phyloP scores from a whole-genome alignment of 1,139 yeast genomes.

The Kurtzmaniella quercitrusa region DNA sequence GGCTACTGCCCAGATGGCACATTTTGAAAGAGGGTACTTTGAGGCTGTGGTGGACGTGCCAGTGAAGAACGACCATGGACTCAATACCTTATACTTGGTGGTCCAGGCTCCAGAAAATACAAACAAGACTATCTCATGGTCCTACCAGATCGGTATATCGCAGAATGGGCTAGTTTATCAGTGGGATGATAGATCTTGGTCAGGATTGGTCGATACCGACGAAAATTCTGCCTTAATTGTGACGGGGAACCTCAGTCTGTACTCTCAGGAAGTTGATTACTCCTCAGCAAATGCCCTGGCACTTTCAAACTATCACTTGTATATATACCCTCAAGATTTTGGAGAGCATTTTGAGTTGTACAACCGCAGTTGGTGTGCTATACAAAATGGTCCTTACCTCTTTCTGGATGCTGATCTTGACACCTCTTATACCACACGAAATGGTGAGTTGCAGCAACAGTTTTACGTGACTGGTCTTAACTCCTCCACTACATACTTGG shows the following conservation, averaged over 20 bases:
- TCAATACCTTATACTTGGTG: constrained; percentile 37
- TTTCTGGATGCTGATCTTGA: constrained; percentile 17
- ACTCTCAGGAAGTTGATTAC: constrained; percentile 10
- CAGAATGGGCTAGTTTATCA: constrained; percentile 62
- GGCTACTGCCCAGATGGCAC: constrained; percentile 27
- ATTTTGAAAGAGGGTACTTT: constrained; percentile 47
- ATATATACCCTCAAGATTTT: constrained; percentile 42
- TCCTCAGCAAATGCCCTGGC: constrained; percentile 23
- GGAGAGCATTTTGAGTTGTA: constrained; percentile 37
- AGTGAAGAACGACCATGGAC: background rate
- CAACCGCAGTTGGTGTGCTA: constrained; percentile 71
- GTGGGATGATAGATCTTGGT: constrained; percentile 61
- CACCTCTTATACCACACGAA: constrained; percentile 45
- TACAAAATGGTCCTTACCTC: constrained; percentile 45
- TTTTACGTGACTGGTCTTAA: constrained; percentile 61
- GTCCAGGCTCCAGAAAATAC: constrained; percentile 44
- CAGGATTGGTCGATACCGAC: constrained; percentile 70
- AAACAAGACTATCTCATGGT: constrained; percentile 41
- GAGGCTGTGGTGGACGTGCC: constrained; percentile 49
- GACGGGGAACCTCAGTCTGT: constrained; percentile 51
- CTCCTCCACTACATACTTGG: constrained; percentile 59
- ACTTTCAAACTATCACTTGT: constrained; percentile 36
- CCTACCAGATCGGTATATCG: constrained; percentile 67
- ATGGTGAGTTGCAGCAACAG: constrained; percentile 52
- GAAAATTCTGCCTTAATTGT: constrained; percentile 63